Base-by-base conservation (phyloP, 768 basidiomycete species). In the Amanita molliuscula region DNA sequence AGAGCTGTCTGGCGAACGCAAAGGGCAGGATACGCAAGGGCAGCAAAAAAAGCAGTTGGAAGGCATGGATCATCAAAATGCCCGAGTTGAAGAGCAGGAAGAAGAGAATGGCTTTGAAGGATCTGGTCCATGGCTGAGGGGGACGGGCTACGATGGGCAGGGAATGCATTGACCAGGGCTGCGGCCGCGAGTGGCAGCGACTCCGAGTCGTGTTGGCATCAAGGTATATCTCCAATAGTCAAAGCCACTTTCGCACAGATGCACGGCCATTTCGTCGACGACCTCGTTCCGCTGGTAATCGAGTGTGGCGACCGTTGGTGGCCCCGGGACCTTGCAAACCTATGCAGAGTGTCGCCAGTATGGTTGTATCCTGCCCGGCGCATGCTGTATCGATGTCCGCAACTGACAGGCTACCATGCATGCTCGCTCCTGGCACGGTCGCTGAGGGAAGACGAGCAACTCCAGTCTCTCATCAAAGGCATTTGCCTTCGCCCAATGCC, bases 11-110 rank as follows among this genome's bases (percentile, higher is more conserved):
- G 5, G 83, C 70, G 63, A 67, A 73, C 23, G 69, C 61, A 46
- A 79, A 76, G n/a, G 87, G 83, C 2, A 88, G 62, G 18, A 82
- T 59, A 45, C 77, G 71, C 43, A 93, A 65, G 1, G 88, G 81
- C 13, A 90, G 68, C 33, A 89, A 67, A 55, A 84, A 67, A 23
- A 82, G 56, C 62, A 94, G 74, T 64, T 95, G 93, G 33, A 79
- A 78, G 26, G 67, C 72, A 58, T 90, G 79, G 55, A 88, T 73
- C 68, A 82, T 78, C 28, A 90, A 51, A 58, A 81, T 81, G 9
- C 76, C 88, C 6, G 75, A 54, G 54, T 77, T 64, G 68, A 89
- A 88, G 28, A 82, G 57, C 33, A 81, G 23, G 52, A 66, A 56
- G 62, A 82, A 87, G 21, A 78, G 59, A 4, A 78, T 28, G 23